These are phyloP conservation scores for Kodamaea ohmeri DNA, from an alignment of 1,139 yeast genomes.

Conservation along the genomic window DNA sequence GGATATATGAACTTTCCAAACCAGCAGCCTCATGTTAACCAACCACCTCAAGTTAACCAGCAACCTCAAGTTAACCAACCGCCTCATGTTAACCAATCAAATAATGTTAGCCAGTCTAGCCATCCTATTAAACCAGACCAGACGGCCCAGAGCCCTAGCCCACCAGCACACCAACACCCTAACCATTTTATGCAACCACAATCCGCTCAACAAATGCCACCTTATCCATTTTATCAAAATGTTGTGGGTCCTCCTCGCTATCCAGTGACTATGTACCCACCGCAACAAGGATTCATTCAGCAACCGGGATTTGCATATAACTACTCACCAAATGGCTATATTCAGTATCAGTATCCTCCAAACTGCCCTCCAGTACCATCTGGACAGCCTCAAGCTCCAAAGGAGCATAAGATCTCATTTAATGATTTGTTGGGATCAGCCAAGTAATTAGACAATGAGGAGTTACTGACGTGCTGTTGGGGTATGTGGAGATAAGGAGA, in stretches of 20 bases:
- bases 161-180: neutral
- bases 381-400: conserved; percentile 6
- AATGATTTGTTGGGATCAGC: conserved; percentile 42
- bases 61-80: neutral
- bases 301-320: conserved; percentile 32
- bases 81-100: neutral
- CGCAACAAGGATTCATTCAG: conserved; percentile 18
- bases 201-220: neutral
- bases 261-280: conserved; percentile 33
- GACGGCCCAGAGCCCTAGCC: neutral
- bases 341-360: conserved; percentile 22
- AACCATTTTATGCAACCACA: neutral
- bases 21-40: neutral
- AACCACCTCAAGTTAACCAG: neutral
- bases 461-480: neutral
- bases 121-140: neutral
- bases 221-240: neutral
- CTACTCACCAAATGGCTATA: conserved; percentile 33
- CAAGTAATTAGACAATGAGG: conserved; percentile 16
- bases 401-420: conserved; percentile 42
- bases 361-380: conserved; percentile 12
- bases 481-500: neutral
- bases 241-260: conserved; percentile 13
- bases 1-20: neutral
- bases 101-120: neutral